These are phyloP conservation scores for Fusarium sp. DNA, from an alignment of 2,329 filamentous ascomycete genomes.

Conservation along the genomic window DNA sequence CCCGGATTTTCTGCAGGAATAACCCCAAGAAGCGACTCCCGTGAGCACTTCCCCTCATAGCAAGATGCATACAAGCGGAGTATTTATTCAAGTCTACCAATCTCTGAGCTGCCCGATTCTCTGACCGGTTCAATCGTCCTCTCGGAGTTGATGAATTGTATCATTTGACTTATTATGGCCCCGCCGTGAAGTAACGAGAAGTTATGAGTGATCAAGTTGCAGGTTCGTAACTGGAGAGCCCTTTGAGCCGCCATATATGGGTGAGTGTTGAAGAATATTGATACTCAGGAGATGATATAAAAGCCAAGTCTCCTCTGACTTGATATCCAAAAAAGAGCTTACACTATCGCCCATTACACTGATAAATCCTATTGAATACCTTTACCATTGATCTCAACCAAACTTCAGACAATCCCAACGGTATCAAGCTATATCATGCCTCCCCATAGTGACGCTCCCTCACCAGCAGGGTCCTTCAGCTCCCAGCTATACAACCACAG, in stretches of 20 bases:
- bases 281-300: slow-evolving; percentile 1
- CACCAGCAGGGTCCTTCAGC: slow-evolving; percentile 29
- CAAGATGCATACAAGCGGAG: slow-evolving; percentile 33
- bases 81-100: slow-evolving; percentile 23
- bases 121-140: slow-evolving; percentile 27
- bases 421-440: slow-evolving; percentile 21
- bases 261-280: not conserved
- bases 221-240: not conserved
- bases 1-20: slow-evolving; percentile 36
- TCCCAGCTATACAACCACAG: slow-evolving; percentile 42
- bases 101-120: slow-evolving; percentile 20
- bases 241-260: not conserved
- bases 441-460: slow-evolving; percentile 39
- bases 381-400: not conserved
- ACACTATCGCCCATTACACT: not conserved
- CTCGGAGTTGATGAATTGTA: slow-evolving; percentile 16
- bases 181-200: slow-evolving; percentile 7
- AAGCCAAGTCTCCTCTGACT: not conserved
- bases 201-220: slow-evolving; percentile 1
- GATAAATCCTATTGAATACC: not conserved
- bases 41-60: slow-evolving; percentile 23
- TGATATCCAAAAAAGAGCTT: not conserved
- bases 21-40: slow-evolving; percentile 22
- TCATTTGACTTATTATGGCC: slow-evolving; percentile 24
- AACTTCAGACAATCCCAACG: not conserved